These are phyloP conservation scores for Zygoascus bituminiphila DNA, from an alignment of 805 yeast genomes.

Conservation along the genomic window DNA sequence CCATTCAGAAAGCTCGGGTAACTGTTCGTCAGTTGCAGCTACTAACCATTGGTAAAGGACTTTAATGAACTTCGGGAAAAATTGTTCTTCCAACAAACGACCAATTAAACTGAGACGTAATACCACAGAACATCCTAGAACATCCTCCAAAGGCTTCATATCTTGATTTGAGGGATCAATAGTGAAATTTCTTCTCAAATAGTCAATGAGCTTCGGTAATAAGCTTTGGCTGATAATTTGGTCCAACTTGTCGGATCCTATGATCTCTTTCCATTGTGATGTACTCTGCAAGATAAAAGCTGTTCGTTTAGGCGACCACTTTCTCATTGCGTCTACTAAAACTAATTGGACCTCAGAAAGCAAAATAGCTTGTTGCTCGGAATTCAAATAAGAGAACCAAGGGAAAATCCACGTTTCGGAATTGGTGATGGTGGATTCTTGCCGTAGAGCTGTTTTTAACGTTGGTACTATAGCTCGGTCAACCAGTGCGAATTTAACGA, in stretches of 20 bases:
- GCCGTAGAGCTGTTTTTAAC: conserved; percentile 28
- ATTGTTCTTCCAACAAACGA: conserved; percentile 26
- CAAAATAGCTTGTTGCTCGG: conserved; percentile 14
- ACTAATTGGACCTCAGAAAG: conserved; percentile 20
- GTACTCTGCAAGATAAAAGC: conserved; percentile 6
- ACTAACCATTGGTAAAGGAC: conserved; percentile 27
- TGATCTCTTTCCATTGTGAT: conserved; percentile 11
- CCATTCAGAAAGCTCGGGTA: conserved; percentile 26
- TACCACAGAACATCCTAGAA: conserved; percentile 23
- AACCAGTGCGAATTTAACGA: conserved; percentile 26
- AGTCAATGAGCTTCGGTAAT: conserved; percentile 13
- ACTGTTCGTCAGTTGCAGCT: conserved; percentile 13
- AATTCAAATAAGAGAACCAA: conserved; percentile 30
- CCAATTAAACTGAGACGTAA: conserved; percentile 17
- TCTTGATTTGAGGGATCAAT: conserved; percentile 26
- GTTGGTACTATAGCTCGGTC: conserved; percentile 32
- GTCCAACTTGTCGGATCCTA: conserved; percentile 13
- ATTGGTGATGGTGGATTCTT: conserved; percentile 9
- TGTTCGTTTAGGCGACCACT: conserved; percentile 10
- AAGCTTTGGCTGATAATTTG: conserved; percentile 11
- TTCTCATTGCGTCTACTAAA: conserved; percentile 15
- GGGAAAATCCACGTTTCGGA: conserved; percentile 31
- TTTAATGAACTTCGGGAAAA: conserved; percentile 35
- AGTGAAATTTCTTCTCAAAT: conserved; percentile 14
- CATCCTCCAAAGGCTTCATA: conserved; percentile 13